A percentile compares a stretch with the other conserved stretches of the same genome.
Conservation (phyloP, 2,329 filamentous ascomycete genomes). For the Graphilbum ipis-grandicollis region DNA sequence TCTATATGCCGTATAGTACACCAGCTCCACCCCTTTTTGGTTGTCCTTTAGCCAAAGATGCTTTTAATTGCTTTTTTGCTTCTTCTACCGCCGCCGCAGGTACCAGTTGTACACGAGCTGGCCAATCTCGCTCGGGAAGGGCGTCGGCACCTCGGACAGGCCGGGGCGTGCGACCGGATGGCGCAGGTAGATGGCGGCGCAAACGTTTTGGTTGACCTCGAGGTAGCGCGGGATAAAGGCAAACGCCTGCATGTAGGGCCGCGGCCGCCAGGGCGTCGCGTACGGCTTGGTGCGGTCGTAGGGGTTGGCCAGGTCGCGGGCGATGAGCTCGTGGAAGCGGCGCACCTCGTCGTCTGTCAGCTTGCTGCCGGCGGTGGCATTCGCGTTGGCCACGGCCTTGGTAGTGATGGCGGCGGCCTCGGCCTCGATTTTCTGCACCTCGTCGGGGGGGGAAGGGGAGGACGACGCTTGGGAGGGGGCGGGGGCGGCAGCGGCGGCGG, state of each 20-base stretch:
- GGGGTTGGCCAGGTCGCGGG: conserved; percentile 55
- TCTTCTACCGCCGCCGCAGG: conserved; percentile 45
- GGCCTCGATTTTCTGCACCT: not conserved
- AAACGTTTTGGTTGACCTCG: conserved; percentile 95
- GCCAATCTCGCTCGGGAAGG: conserved; percentile 52
- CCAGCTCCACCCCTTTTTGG: not conserved
- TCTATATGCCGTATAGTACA: no score
- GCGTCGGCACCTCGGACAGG: conserved; percentile 66
- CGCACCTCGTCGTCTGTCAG: conserved; percentile 34
- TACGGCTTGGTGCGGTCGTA: conserved; percentile 68
- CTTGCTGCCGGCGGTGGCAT: not conserved
- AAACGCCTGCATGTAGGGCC: conserved; percentile 78
- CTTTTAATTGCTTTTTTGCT: no score
- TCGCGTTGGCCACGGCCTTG: not conserved
- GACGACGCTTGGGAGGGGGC: no score
- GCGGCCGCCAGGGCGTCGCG: conserved; percentile 74
- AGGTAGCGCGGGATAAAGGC: conserved; percentile 90
- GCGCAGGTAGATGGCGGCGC: conserved; percentile 82
- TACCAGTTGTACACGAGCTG: conserved; percentile 93
- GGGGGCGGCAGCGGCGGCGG: not conserved
- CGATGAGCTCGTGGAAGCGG: conserved; percentile 38
- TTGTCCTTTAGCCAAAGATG: not conserved
- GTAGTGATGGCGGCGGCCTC: not conserved
- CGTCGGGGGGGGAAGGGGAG: no score
- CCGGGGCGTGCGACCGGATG: conserved; percentile 83